Percentiles rank a stretch among this genome's conserved stretches.
Evolutionary conservation across 192 early-diverging fungal genomes (phyloP).

Genomic region (Rhizophagus prolifer): DNA sequence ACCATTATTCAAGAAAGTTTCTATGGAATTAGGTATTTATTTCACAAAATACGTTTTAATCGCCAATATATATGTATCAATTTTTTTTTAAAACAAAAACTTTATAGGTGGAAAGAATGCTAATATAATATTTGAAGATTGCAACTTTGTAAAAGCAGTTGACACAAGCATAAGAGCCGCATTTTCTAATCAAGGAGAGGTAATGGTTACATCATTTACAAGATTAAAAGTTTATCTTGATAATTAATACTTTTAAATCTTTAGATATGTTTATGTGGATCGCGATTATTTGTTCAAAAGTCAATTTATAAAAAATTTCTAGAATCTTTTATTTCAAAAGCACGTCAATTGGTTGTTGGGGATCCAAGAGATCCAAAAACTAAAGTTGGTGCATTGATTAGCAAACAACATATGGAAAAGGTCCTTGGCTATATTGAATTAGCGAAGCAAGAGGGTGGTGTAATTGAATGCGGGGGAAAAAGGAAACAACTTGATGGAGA

Average conservation of each 20-base stretch:
- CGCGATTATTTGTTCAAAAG: slow-evolving; percentile 67
- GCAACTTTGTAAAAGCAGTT: slow-evolving; percentile 60
- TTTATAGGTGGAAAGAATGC: slow-evolving; percentile 72
- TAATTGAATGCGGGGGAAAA: slow-evolving; percentile 53
- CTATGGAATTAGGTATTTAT: slow-evolving; percentile 61
- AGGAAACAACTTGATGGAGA: slow-evolving; percentile 42
- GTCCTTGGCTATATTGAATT: slow-evolving; percentile 65
- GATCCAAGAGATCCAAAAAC: slow-evolving; percentile 56
- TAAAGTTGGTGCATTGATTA: slow-evolving; percentile 64
- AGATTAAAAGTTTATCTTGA: neutral
- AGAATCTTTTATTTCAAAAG: slow-evolving; percentile 43
- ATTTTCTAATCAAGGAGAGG: slow-evolving; percentile 76
- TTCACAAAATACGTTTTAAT: neutral
- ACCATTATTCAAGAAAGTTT: slow-evolving; percentile 62
- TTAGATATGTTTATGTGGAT: slow-evolving; percentile 67
- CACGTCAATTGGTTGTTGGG: slow-evolving; percentile 57
- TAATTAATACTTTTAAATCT: neutral
- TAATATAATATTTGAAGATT: slow-evolving; percentile 68
- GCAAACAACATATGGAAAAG: slow-evolving; percentile 67
- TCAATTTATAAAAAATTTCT: slow-evolving; percentile 64
- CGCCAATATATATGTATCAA: too few species aligned
- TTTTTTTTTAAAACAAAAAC: too few species aligned
- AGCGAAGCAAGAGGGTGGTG: slow-evolving; percentile 58
- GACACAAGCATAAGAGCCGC: slow-evolving; percentile 52
- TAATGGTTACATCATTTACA: neutral